Evolutionary conservation across 345 rosid genomes (phyloP), one percentile per base, ranked within the genome.

Genomic region (Cardamine chenopodiifolia): DNA sequence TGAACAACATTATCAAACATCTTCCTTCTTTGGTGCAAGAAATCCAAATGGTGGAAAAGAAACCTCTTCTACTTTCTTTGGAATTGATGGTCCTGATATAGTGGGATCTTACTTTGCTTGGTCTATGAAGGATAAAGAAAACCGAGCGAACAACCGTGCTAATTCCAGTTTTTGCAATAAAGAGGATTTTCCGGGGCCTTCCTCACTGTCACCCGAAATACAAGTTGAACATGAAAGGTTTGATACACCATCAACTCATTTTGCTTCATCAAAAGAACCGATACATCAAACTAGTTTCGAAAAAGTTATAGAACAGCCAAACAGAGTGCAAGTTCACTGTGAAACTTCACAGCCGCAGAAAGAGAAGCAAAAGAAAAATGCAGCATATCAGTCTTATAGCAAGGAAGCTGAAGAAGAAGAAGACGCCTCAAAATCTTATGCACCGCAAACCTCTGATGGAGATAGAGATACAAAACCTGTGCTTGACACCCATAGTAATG

Each of bases 11-110:
- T 29, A 44, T 4, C 73, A 79, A 70, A 49, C 63, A 44, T 56
- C 76, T 65, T 76, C 20, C 64, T 49, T 47, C 61, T 78, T 73
- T 56, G 53, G 60, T 54, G 74, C 81, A 64, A 75, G 58, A 50
- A 70, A 78, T 29, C 48, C 58, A 48, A 50, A 75, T 68, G 49
- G 50, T 57, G 71, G 71, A 8, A 74, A 80, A n/a, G 76, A 53
- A 35, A 70, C 53, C 32, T 58, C 75, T 77, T 23, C 75, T 1
- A 26, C 34, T 45, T 79, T 55, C 42, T 55, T 37, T 66, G 79
- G 49, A 67, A 55, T 75, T 18, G 59, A 50, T 57, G 72, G 72
- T 59, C 12, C 25, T 66, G 71, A 72, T 26, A 31, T 45, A 23
- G n/a, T 67, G 29, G 7, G 17, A 42, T n/a, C 58, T 71, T 42